A percentile compares a stretch with the other conserved stretches of the same genome.
Evolutionary conservation across 176 grass and related monocot species (phyloP).

Genomic region (Bromus sterilis): DNA sequence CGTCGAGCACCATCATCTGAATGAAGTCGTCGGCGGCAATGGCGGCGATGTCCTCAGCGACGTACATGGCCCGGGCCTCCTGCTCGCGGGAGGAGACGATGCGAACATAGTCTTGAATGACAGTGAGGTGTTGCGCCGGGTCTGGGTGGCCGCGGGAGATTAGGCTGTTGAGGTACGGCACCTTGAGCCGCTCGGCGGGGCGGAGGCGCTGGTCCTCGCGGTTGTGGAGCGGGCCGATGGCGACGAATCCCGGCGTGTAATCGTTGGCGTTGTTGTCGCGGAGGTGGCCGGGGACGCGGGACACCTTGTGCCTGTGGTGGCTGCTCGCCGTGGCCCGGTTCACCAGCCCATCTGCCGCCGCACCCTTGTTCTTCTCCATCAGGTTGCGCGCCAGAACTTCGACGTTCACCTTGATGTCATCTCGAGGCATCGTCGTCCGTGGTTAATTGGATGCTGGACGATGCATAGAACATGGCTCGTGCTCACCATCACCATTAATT

Average conservation of each 20-base stretch:
- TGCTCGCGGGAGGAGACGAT: neutral
- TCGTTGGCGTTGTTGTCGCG: neutral
- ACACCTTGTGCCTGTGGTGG: neutral
- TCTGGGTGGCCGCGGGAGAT: conserved; percentile 24
- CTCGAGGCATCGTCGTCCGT: too few relatives aligned
- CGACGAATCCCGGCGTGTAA: conserved; percentile 25
- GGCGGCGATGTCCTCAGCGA: neutral
- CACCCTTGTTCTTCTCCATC: conserved; percentile 2
- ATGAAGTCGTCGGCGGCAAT: neutral
- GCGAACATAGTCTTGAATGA: conserved; percentile 17
- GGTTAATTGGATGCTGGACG: too few relatives aligned
- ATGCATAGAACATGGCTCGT: too few relatives aligned
- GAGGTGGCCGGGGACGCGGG: conserved; percentile 15
- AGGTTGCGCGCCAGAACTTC: neutral
- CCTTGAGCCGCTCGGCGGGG: neutral
- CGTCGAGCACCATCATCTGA: conserved; percentile 36
- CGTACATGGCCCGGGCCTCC: conserved; percentile 24
- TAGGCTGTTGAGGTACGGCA: conserved; percentile 27
- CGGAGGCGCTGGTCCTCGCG: neutral
- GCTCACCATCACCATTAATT: too few relatives aligned
- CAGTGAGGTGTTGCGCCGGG: neutral
- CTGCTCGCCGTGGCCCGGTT: neutral
- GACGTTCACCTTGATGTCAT: conserved; percentile 19
- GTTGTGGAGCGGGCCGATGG: conserved; percentile 32
- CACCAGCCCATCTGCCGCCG: neutral